Conservation (phyloP, 805 yeast genomes). For the Wickerhamiella brachini region DNA sequence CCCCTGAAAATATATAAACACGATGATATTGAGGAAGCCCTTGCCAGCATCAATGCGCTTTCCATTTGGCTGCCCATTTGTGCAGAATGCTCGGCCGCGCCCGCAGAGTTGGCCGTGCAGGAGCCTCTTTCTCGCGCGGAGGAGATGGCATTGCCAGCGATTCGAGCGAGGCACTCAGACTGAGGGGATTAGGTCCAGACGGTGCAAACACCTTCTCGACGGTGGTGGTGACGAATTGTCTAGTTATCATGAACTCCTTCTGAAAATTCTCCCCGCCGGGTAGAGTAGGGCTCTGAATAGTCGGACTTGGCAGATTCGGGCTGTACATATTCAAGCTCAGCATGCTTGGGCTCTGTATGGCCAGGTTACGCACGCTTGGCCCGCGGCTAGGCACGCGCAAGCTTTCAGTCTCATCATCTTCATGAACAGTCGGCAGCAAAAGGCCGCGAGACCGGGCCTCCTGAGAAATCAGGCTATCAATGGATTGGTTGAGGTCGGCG, state of each 20-base stretch:
- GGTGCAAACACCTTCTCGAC: neutral
- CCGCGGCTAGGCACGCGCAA: neutral
- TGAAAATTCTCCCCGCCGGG: neutral
- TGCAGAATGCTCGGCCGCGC: constrained; percentile 1
- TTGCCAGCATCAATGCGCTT: neutral
- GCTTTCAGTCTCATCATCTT: neutral
- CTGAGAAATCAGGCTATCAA: neutral
- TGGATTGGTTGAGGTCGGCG: neutral
- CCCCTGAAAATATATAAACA: too few species aligned
- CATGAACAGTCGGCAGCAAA: neutral
- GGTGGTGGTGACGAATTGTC: neutral
- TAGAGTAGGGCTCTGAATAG: too few species aligned
- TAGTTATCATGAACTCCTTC: neutral
- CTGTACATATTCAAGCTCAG: neutral
- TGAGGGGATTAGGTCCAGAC: neutral
- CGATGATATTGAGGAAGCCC: too few species aligned
- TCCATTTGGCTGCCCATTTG: neutral
- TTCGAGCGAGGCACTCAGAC: neutral
- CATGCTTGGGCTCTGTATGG: neutral
- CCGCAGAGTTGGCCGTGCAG: neutral
- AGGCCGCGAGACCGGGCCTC: neutral
- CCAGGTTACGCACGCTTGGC: neutral
- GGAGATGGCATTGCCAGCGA: neutral
- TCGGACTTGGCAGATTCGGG: neutral
- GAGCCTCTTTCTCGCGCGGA: neutral